Percentiles rank a stretch among this genome's conserved stretches.
These are phyloP conservation scores for Endoconidiophora polonica DNA, from an alignment of 2,329 filamentous ascomycete genomes.

Conservation along the genomic window DNA sequence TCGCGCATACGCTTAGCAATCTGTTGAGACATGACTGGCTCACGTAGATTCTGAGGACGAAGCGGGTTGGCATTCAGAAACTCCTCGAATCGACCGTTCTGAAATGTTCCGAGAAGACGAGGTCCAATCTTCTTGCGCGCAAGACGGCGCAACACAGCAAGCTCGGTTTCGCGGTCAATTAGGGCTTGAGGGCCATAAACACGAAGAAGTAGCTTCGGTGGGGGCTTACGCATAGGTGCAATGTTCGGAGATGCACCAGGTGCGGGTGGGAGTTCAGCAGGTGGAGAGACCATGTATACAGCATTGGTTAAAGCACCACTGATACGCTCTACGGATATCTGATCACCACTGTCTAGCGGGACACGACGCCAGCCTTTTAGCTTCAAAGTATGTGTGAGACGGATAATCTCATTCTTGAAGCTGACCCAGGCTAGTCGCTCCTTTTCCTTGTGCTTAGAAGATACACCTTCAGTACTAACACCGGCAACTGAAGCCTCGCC, in stretches of 20 bases:
- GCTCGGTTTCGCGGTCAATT: conserved; percentile 82
- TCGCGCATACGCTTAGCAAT: conserved; percentile 98
- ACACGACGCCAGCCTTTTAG: conserved; percentile 86
- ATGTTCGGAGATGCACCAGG: conserved; percentile 21
- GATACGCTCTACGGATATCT: conserved; percentile 54
- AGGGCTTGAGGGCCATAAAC: conserved; percentile 92
- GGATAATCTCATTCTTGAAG: conserved; percentile 87
- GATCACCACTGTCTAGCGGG: conserved; percentile 50
- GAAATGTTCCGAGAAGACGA: conserved; percentile 76
- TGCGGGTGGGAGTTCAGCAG: conserved; percentile 24
- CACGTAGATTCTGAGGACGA: conserved; percentile 57
- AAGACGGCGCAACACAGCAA: conserved; percentile 70
- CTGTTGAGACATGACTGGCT: conserved; percentile 69
- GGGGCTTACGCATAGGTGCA: conserved; percentile 23
- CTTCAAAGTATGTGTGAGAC: conserved; percentile 71
- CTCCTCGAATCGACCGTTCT: conserved; percentile 90
- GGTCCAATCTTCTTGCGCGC: conserved; percentile 89
- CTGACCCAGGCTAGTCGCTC: conserved; percentile 62
- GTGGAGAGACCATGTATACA: conserved; percentile 84
- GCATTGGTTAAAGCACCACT: conserved; percentile 93
- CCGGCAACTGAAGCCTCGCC: conserved; percentile 23
- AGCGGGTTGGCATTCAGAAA: conserved; percentile 76
- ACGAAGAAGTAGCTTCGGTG: conserved; percentile 62
- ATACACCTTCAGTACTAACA: not conserved
- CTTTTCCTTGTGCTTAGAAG: conserved; percentile 35